Evolutionary conservation across 805 yeast genomes (phyloP).

Genomic region (Metschnikowia dekortorum): DNA sequence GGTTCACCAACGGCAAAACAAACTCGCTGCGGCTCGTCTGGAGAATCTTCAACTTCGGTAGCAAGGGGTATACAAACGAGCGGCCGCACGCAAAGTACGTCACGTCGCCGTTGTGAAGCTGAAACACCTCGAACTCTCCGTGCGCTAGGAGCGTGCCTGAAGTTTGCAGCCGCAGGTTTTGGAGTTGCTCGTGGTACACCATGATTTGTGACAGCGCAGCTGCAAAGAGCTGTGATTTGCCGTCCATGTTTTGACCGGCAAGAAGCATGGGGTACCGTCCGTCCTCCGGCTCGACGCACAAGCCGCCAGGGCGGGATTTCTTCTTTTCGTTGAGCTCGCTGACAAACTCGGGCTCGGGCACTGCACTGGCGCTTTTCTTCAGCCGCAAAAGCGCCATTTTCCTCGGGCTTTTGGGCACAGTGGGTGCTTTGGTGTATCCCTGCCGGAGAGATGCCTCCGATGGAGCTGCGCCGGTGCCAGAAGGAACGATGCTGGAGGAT

Average conservation of each 20-base stretch:
- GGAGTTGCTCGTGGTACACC: conserved; percentile 33
- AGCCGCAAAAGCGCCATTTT: conserved; percentile 37
- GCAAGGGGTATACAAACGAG: conserved; percentile 68
- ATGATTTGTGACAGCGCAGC: conserved; percentile 29
- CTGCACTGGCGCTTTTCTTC: conserved; percentile 26
- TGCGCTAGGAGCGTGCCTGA: conserved; percentile 53
- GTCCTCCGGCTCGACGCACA: conserved; percentile 2
- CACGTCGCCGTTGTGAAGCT: conserved; percentile 52
- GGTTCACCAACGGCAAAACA: conserved; percentile 64
- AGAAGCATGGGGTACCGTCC: conserved; percentile 12
- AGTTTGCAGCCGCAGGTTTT: conserved; percentile 7
- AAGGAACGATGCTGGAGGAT: not conserved
- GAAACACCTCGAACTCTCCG: conserved; percentile 58
- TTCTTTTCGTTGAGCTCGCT: conserved; percentile 24
- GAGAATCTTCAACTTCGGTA: conserved; percentile 59
- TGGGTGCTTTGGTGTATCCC: not conserved
- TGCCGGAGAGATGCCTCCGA: not conserved
- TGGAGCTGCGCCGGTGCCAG: not conserved
- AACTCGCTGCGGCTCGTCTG: conserved; percentile 47
- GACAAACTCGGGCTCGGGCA: conserved; percentile 18
- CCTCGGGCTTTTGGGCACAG: conserved; percentile 28
- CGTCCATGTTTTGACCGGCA: conserved; percentile 27
- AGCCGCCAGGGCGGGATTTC: conserved; percentile 15
- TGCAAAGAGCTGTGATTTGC: conserved; percentile 33
- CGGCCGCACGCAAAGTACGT: conserved; percentile 62